Evolutionary conservation across 306 rosid species (phyloP).

Genomic region (Cicer pinnatifidum): DNA sequence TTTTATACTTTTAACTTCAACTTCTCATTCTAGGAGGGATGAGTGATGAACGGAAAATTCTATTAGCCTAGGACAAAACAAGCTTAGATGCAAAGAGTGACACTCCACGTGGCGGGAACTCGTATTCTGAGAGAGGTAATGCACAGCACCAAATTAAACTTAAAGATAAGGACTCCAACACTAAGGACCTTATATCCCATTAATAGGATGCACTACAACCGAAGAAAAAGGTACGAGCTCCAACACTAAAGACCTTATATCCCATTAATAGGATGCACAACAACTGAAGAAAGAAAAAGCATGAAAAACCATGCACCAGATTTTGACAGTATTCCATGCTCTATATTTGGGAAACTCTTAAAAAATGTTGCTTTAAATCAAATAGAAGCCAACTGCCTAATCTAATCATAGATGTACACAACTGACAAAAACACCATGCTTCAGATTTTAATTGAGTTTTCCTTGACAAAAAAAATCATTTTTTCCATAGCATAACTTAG

Average conservation of each 20-base stretch:
- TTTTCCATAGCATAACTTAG: background rate
- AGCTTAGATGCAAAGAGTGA: background rate
- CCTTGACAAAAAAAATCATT: background rate
- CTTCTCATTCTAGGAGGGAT: slow-evolving; percentile 4
- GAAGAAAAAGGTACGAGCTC: background rate
- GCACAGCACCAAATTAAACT: slow-evolving; percentile 14
- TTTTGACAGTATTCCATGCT: slow-evolving; percentile 17
- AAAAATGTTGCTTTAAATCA: background rate
- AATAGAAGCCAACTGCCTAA: background rate
- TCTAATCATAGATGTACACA: background rate
- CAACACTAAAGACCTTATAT: too few relatives aligned
- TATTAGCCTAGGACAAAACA: background rate
- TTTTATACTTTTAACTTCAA: background rate
- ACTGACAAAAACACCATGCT: background rate
- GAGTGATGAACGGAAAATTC: background rate
- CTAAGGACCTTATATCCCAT: background rate
- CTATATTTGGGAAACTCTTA: background rate
- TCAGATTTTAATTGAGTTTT: background rate
- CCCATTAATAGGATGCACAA: background rate
- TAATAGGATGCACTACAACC: background rate
- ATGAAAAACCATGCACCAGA: slow-evolving; percentile 3
- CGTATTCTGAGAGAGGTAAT: background rate
- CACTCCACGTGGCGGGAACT: background rate
- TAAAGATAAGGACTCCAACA: slow-evolving; percentile 24
- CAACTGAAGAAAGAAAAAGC: slow-evolving; percentile 10